Evolutionary conservation across 2,329 filamentous ascomycete species (phyloP), one percentile per base, ranked within the genome.

Genomic region (Colletotrichum sp.): DNA sequence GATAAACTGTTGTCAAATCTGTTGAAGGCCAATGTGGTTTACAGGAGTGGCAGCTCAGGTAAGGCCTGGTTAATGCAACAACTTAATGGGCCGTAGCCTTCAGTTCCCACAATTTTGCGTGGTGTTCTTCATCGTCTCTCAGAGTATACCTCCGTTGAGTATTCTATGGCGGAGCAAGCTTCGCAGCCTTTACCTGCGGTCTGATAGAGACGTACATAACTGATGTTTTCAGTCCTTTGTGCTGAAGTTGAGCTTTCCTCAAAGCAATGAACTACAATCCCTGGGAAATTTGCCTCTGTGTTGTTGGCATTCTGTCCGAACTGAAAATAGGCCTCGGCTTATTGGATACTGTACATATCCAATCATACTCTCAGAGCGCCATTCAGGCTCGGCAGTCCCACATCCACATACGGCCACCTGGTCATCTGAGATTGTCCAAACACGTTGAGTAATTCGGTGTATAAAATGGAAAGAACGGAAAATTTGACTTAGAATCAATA

Each of bases 1-100:
- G 8, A n/a, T 5, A 2, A 0, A 18, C 2, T 9, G 4, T n/a
- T 18, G 18, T 43, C 9, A 3, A 10, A n/a, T n/a, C 9, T 10
- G 39, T 6, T 43, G 36, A 39, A 5, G 16, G 5, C 16, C 18
- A 43, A 3, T 6, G 39, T n/a, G 39, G 3, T 43, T 10, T n/a
- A 3, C 18, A 6, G 6, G 9, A 12, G 0, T 43, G 5, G 5
- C 39, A 48, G 3, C 5, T 48, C 39, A 12, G 6, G 0, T n/a
- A 7, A 48, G 39, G 39, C 39, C 18, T 22, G 5, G 18, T 48
- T 12, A 18, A n/a, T 18, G 8, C 5, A n/a, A 6, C 18, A 48
- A 18, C 9, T 48, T 48, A 1, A 4, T n/a, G 39, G 9, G 10
- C 39, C 3, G 9, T 12, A 48, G 9, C 39, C 18, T 22, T 22